phyloP scores from a whole-genome alignment of 169 alveolate genomes.

The Plasmodium ovale region DNA sequence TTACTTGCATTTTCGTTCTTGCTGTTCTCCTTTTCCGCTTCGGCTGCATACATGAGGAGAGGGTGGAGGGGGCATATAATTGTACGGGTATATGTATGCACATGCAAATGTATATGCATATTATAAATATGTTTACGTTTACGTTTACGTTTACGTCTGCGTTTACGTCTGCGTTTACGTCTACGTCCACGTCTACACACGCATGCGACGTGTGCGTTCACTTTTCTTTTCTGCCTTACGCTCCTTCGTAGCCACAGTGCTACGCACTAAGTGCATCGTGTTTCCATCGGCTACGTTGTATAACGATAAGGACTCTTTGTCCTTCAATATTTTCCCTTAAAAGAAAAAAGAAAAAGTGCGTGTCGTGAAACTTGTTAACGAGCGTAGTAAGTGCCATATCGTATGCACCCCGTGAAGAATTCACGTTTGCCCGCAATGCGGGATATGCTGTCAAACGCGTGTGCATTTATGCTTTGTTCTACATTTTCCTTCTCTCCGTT shows the following conservation, averaged over 20 bases:
- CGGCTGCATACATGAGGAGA: slow-evolving; percentile 10
- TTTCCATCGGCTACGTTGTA: slow-evolving; percentile 90
- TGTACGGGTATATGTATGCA: slow-evolving; percentile 8
- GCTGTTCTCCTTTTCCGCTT: slow-evolving; percentile 45
- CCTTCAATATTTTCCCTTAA: slow-evolving; percentile 91
- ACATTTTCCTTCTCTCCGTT: no score
- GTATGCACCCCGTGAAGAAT: neutral
- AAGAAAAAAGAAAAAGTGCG: slow-evolving; percentile 7
- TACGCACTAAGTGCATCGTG: slow-evolving; percentile 92
- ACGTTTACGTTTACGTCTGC: slow-evolving; percentile 28
- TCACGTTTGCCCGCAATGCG: no score
- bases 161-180: slow-evolving; percentile 34
- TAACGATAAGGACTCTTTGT: slow-evolving; percentile 84
- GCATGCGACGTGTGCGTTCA: slow-evolving; percentile 54
- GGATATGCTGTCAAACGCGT: no score
- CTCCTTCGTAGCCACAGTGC: slow-evolving; percentile 82
- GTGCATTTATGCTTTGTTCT: no score
- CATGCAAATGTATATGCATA: slow-evolving; percentile 38
- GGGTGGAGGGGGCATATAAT: neutral
- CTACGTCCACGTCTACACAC: neutral
- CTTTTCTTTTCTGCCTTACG: slow-evolving; percentile 74
- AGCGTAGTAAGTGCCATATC: neutral
- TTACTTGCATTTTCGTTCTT: neutral
- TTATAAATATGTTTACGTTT: slow-evolving; percentile 23
- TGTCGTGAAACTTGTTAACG: no score